Evolutionary conservation across 1,139 yeast species (phyloP), one percentile per base, ranked within the genome.

Genomic region (Candida pseudoviswanathii): DNA sequence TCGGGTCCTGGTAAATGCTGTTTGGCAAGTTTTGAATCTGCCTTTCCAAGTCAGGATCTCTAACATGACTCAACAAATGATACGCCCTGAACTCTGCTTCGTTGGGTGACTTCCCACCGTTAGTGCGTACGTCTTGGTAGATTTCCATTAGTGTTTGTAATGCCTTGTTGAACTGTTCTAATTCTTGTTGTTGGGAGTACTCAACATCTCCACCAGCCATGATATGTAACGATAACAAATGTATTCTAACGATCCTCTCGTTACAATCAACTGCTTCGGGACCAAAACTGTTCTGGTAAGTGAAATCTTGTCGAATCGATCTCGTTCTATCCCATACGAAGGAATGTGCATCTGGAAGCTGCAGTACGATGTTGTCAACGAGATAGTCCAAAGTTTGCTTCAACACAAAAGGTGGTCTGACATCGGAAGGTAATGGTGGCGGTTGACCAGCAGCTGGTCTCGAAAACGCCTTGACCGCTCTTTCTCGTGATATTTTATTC

Each of bases 301-400:
- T 92, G 65, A 95, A 95, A 65, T 95, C 99, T 66, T 95, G 98
- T 61, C 99, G 79, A 39, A 95, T 92, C 0, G 98, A 90, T 57
- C 99, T 80, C n/a, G 98, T 95, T 67, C 99, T 80, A 66, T 95
- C 99, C 98, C 99, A 94, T n/a, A 95, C 69, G 60, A 95, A 94
- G 0, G 96, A 82, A 60, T 95, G 98, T 1, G 94, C 79, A 9
- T 85, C 89, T 0, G 98, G 98, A 40, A 94, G 70, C 44, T 81
- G 74, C 0, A 81, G 81, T 5, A 92, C 66, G 1, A 87, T 69
- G 42, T 81, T 77, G 21, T 84, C 84, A 4, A 89, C 80, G 44
- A 94, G 75, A 62, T 88, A 89, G 52, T 86, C 76, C 52, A 94
- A 70, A 0, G 97, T 85, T 36, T 72, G 62, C 8, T 77, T 78